These are phyloP conservation scores for Trichosporon coremiiforme DNA, from an alignment of 1,284 basidiomycete genomes.

Conservation along the genomic window DNA sequence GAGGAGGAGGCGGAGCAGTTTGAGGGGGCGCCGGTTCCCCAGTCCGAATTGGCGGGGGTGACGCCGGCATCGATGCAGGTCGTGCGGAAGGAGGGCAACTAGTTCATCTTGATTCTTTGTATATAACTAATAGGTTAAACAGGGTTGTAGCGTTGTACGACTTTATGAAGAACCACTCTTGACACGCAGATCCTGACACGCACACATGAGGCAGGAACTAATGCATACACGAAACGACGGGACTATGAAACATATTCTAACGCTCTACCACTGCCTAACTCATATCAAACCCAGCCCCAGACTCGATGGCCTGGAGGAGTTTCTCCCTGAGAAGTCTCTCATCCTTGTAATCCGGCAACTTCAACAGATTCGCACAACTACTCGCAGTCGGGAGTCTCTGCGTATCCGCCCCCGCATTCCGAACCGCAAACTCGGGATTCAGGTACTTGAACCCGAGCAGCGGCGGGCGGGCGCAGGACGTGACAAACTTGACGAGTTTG, in stretches of 20 bases:
- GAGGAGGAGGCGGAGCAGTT: conserved; percentile 26
- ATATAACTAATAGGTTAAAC: no score
- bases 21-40: conserved; percentile 21
- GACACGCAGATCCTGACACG: neutral
- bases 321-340: conserved; percentile 70
- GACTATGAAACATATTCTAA: conserved; percentile 3
- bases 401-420: conserved; percentile 72
- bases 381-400: conserved; percentile 66
- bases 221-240: neutral
- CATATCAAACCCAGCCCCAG: conserved; percentile 84
- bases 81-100: neutral
- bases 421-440: conserved; percentile 79
- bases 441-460: conserved; percentile 84
- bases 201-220: neutral
- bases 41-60: no score
- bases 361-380: conserved; percentile 80
- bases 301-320: conserved; percentile 79
- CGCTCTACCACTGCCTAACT: conserved; percentile 59
- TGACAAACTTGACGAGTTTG: conserved; percentile 81
- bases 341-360: conserved; percentile 47
- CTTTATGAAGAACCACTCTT: neutral
- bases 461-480: conserved; percentile 85
- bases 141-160: neutral
- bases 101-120: neutral
- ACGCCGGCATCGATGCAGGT: neutral